phyloP scores from a whole-genome alignment of 129 eudicot species.

The Kitagawia praeruptora region DNA sequence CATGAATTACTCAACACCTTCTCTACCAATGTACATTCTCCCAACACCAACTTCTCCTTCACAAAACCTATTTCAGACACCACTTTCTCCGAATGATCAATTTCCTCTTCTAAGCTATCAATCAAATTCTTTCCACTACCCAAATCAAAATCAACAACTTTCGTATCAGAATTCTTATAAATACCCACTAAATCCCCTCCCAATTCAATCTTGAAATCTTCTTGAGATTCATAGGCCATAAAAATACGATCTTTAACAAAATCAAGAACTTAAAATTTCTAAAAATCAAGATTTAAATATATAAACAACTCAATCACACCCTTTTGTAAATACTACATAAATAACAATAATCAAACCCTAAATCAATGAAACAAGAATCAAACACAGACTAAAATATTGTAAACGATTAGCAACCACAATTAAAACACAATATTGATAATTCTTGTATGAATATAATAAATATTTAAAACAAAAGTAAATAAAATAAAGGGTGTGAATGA shows the following conservation, averaged over 20 bases:
- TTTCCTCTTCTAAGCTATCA: not conserved
- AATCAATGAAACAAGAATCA: not conserved
- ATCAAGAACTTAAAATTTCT: not conserved
- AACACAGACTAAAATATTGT: not conserved
- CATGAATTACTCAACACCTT: constrained; percentile 17
- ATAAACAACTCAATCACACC: not conserved
- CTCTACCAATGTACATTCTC: constrained; percentile 3
- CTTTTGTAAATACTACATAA: not conserved
- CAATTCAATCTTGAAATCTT: not conserved
- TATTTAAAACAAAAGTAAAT: too few species aligned
- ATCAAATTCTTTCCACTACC: not conserved
- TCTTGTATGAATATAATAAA: too few species aligned
- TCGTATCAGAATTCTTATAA: not conserved
- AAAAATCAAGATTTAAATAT: not conserved
- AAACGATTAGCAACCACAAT: not conserved
- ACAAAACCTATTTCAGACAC: not conserved
- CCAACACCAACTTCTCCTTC: not conserved
- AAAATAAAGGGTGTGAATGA: not conserved
- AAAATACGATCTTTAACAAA: not conserved
- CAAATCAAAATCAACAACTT: not conserved
- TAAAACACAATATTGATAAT: not conserved
- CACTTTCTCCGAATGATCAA: not conserved
- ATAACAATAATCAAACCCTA: not conserved
- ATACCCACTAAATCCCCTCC: not conserved
- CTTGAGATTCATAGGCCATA: not conserved